These are phyloP conservation scores for Pseudotsuga menziesii DNA, from an alignment of 75 land plant species.

Conservation along the genomic window DNA sequence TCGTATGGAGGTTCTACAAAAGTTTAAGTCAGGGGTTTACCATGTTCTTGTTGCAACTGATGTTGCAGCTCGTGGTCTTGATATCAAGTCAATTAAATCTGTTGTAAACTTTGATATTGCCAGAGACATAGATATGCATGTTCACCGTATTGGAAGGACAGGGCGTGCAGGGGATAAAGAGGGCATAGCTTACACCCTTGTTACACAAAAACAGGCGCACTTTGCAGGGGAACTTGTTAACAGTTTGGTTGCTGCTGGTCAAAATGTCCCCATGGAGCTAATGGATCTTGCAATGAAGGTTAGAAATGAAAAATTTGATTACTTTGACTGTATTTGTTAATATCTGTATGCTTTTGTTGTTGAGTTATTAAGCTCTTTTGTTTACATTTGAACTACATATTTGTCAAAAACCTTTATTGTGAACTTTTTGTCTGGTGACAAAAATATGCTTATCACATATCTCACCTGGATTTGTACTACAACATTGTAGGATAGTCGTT, in stretches of 20 bases:
- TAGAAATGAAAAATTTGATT: background rate
- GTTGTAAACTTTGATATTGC: conserved; percentile 97
- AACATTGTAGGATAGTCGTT: conserved; percentile 81
- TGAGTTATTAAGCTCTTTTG: background rate
- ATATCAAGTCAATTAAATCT: conserved; percentile 95
- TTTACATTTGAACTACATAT: background rate
- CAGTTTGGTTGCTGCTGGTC: conserved; percentile 94
- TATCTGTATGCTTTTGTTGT: conserved; percentile 4
- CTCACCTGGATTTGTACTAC: background rate
- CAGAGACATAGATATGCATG: conserved; percentile 98
- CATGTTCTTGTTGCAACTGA: conserved; percentile 98
- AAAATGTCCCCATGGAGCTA: conserved; percentile 77
- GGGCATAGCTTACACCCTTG: conserved; percentile 89
- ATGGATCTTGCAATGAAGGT: conserved; percentile 99
- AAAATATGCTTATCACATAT: background rate
- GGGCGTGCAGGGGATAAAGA: conserved; percentile 99
- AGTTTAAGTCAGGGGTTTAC: conserved; percentile 76
- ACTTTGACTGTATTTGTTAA: background rate
- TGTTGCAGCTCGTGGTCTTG: conserved; percentile 98
- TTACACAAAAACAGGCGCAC: conserved; percentile 88
- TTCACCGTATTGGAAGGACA: conserved; percentile 97
- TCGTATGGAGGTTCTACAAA: conserved; percentile 89
- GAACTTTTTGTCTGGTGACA: background rate
- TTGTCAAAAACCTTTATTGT: background rate
- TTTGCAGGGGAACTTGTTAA: conserved; percentile 97